phyloP scores from a whole-genome alignment of 108 stramenopile genomes.

The Stephanodiscus minutulus region DNA sequence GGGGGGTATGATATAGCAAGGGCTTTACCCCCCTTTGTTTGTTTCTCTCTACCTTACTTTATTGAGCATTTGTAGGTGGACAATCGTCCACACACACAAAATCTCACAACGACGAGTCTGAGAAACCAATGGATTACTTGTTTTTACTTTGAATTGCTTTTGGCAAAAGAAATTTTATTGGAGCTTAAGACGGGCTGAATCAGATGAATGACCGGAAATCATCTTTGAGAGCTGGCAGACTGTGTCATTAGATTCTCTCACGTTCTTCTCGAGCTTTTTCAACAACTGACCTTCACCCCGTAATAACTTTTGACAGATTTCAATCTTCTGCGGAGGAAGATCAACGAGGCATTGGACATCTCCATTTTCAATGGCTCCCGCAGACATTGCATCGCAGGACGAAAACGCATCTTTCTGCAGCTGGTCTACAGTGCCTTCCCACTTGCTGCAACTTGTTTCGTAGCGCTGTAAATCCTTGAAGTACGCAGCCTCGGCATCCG shows the following conservation, averaged over 20 bases:
- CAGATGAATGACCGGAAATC: neutral
- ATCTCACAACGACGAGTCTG: too few relatives aligned
- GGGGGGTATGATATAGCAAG: too few relatives aligned
- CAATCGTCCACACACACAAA: too few relatives aligned
- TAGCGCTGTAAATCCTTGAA: constrained; percentile 65
- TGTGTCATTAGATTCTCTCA: constrained; percentile 21
- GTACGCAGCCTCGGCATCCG: constrained; percentile 71
- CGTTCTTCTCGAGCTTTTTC: constrained; percentile 34
- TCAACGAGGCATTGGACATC: constrained; percentile 37
- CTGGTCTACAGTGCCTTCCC: constrained; percentile 52
- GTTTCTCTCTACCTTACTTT: too few relatives aligned
- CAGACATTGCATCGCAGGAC: constrained; percentile 40
- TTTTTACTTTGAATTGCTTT: too few relatives aligned
- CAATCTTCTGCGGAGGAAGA: constrained; percentile 32
- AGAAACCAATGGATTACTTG: too few relatives aligned
- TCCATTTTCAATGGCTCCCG: constrained; percentile 36
- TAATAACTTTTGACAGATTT: constrained; percentile 33
- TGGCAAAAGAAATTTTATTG: neutral
- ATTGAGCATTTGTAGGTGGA: too few relatives aligned
- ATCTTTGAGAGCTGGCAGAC: constrained; percentile 22
- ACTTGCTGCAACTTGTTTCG: constrained; percentile 50
- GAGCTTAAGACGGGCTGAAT: neutral
- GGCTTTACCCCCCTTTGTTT: too few relatives aligned
- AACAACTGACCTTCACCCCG: constrained; percentile 29
- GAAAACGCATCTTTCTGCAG: constrained; percentile 26